Evolutionary conservation across 139 green algal species (phyloP), one percentile per base, ranked within the genome.

Genomic region (Penium margaritaceum): DNA sequence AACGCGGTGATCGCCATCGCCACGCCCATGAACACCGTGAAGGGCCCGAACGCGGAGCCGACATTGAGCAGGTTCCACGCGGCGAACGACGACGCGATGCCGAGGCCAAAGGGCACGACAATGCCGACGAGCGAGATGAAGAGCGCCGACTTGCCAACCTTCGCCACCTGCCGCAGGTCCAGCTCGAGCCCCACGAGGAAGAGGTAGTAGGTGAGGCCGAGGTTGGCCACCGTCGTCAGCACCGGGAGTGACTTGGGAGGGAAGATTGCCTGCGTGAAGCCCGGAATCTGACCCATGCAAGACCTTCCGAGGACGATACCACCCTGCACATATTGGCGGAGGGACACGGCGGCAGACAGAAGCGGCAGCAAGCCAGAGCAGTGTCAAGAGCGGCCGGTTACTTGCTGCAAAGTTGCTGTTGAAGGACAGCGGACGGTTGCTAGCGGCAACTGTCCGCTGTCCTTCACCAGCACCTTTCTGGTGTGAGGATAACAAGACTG

Each of bases 1-100:
- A 85, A 85, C 15, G 80, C 80, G 14, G 80, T 85, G 72, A 85
- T 82, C 4, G 77, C 79, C 80, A 85, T 75, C 37, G 68, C 72
- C 19, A 83, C 77, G 24, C 80, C 80, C 24, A 70, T 80, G 46
- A 85, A 85, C 17, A 85, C 41, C 2, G 84, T 34, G 63, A 85
- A 85, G 15, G 79, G 58, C 4, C 32, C 44, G 32, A 67, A 74
- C 33, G 58, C 64, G 29, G 72, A 67, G 3, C 74, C 29, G 9
- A 78, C 63, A 0, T 19, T 30, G 27, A 80, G 76, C 17, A 85
- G 58, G 21, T 75, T 62, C 14, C 66, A 34, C 6, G 84, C 60
- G 38, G 53, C 79, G 21, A 72, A 61, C 2, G 70, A 65, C 2
- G 54, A 58, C 37, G 58, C 77, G 27, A 71, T 72, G 15, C 81